phyloP scores from a whole-genome alignment of 2,329 filamentous ascomycete genomes.

The Claviceps spartinae region DNA sequence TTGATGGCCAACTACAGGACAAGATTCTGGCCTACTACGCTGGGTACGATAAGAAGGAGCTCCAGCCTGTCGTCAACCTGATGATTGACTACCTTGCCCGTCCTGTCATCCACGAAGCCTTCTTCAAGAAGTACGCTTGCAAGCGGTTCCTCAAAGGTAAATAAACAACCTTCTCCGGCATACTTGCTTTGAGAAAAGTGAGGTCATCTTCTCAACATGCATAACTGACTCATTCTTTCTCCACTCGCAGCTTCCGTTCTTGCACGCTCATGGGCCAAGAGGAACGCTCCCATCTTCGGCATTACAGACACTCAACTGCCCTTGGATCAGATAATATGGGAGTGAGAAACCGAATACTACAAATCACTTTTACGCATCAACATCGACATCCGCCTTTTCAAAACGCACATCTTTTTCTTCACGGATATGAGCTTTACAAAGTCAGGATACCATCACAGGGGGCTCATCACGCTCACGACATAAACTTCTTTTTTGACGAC shows the following conservation, averaged over 20 bases:
- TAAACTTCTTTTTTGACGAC: slow-evolving; percentile 16
- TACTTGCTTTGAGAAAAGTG: neutral
- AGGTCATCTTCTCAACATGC: neutral
- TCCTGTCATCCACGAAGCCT: slow-evolving; percentile 85
- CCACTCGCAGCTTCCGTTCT: slow-evolving; percentile 62
- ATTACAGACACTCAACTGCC: slow-evolving; percentile 36
- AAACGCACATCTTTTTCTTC: slow-evolving; percentile 5
- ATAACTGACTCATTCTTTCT: slow-evolving; percentile 9
- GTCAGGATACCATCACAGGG: slow-evolving; percentile 9
- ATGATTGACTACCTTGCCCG: slow-evolving; percentile 95
- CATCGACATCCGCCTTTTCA: slow-evolving; percentile 1
- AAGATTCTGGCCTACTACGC: slow-evolving; percentile 79
- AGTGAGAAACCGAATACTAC: slow-evolving; percentile 2
- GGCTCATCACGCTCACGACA: slow-evolving; percentile 18
- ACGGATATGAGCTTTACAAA: slow-evolving; percentile 13
- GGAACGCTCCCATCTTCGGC: slow-evolving; percentile 47
- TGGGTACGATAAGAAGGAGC: slow-evolving; percentile 85
- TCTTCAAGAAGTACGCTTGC: slow-evolving; percentile 99
- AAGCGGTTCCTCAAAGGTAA: slow-evolving; percentile 98
- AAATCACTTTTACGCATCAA: neutral
- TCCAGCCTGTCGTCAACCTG: slow-evolving; percentile 78
- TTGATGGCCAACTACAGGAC: slow-evolving; percentile 38
- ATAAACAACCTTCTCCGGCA: slow-evolving; percentile 11
- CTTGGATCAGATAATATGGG: slow-evolving; percentile 33
- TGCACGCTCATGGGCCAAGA: slow-evolving; percentile 87